A percentile compares a stretch with the other conserved stretches of the same genome.
Evolutionary conservation across 2,329 filamentous ascomycete genomes (phyloP).

Genomic region (Ascosphaera apis): DNA sequence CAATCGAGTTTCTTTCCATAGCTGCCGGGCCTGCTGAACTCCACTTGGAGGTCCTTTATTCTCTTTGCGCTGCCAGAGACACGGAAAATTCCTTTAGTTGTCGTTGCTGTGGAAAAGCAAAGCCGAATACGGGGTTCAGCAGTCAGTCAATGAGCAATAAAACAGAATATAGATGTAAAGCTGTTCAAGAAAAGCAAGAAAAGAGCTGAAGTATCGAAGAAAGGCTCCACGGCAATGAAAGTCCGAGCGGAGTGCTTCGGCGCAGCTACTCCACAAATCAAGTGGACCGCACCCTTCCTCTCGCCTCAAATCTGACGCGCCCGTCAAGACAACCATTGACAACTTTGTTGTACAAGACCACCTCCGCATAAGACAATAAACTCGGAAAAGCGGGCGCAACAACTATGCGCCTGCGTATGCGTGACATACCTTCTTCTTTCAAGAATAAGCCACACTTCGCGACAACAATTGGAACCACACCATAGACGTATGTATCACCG

Average conservation of each 20-base stretch:
- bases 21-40: slow-evolving; percentile 83
- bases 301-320: too few relatives aligned
- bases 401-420: not conserved
- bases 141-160: slow-evolving; percentile 7
- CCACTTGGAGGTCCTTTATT: slow-evolving; percentile 82
- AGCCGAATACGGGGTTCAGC: slow-evolving; percentile 9
- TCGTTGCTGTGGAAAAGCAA: slow-evolving; percentile 40
- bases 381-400: not conserved
- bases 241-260: too few relatives aligned
- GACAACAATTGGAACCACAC: slow-evolving; percentile 94
- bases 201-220: too few relatives aligned
- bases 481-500: slow-evolving; percentile 91
- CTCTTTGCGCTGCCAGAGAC: slow-evolving; percentile 90
- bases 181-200: too few relatives aligned
- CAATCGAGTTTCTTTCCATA: slow-evolving; percentile 95
- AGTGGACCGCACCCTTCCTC: too few relatives aligned
- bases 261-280: too few relatives aligned
- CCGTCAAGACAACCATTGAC: too few relatives aligned
- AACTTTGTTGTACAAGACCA: too few relatives aligned
- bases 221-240: too few relatives aligned
- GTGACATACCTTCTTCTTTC: slow-evolving; percentile 73
- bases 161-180: not conserved
- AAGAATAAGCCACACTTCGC: slow-evolving; percentile 94
- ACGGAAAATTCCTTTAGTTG: slow-evolving; percentile 89
- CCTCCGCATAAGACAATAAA: too few relatives aligned